phyloP scores from a whole-genome alignment of 805 yeast genomes.

The Saturnispora kantuleensis region DNA sequence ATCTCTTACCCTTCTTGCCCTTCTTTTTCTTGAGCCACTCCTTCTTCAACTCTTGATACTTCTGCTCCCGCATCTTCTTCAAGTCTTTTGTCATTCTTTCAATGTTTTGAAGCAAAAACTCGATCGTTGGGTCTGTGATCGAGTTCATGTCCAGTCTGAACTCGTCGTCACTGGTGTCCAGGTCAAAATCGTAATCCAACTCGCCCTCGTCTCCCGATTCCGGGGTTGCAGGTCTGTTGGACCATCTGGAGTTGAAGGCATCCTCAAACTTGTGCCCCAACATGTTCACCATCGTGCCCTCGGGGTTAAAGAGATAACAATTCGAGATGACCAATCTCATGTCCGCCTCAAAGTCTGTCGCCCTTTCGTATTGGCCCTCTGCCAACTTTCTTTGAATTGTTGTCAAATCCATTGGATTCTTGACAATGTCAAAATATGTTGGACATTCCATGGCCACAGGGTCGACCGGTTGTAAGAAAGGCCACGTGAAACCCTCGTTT shows the following conservation, averaged over 20 bases:
- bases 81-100: conserved; percentile 78
- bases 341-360: conserved; percentile 80
- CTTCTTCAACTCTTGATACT: conserved; percentile 54
- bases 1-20: conserved; percentile 17
- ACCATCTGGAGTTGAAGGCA: conserved; percentile 81
- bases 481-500: conserved; percentile 76
- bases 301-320: conserved; percentile 90
- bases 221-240: conserved; percentile 67
- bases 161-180: conserved; percentile 32
- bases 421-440: conserved; percentile 74
- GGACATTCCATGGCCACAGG: conserved; percentile 92
- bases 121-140: conserved; percentile 82
- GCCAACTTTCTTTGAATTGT: conserved; percentile 72
- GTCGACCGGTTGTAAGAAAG: conserved; percentile 90
- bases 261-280: conserved; percentile 92
- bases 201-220: conserved; percentile 33
- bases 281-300: conserved; percentile 90
- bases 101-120: conserved; percentile 78
- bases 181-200: conserved; percentile 30
- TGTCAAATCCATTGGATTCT: conserved; percentile 91
- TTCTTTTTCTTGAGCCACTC: conserved; percentile 45
- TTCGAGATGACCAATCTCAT: conserved; percentile 75
- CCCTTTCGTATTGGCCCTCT: conserved; percentile 81
- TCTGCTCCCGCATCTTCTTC: conserved; percentile 70
- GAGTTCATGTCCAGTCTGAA: conserved; percentile 51